Base-by-base conservation (phyloP, 768 basidiomycete species). In the Tephrocybe sp. region DNA sequence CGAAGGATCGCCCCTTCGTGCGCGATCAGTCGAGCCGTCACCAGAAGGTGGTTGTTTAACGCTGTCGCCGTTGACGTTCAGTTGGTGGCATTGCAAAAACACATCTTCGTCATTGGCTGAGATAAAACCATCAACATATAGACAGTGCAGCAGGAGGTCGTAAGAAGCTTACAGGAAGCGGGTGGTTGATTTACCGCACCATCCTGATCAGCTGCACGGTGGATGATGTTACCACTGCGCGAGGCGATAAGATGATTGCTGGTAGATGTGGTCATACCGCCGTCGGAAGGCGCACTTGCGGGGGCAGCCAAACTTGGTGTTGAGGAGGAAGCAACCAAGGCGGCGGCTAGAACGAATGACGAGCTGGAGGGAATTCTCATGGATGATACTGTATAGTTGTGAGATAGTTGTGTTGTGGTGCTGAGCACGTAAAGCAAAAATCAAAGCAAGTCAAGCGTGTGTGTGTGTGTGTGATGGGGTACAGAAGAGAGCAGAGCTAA, bases 241-340 rank as follows among this genome's bases (percentile, higher is more conserved):
- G 58, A 55, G 32, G 54, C 44, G 34, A 56, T 42, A 38, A 48
- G 42, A 3, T 58, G 58, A 18, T 49, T 61, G 47, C 64, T 66
- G 13, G 59, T 30, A 19, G 64, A 63, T 37, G 52, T 54, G 18
- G 64, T 44, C 41, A 69, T 53, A 9, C 54, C 52, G 22, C 58
- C 49, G 18, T 66, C 65, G 27, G 58, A 53, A 40, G 54, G 51
- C 28, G 72, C 68, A 48, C 61, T 60, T 38, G 74, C 56, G 38
- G 78, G 78, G 37, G 75, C 73, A 51, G 74, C 77, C 53, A 76
- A 61, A 53, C 62, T 67, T 27, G 74, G 64, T 15, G 75, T 74
- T n/a, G 77, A 78, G 9, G 78, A 74, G 24, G 79, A 79, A 42
- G 78, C 63, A 40, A 76, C 77, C 50, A 80, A 64, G 15, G 75